Evolutionary conservation across 2,329 filamentous ascomycete genomes (phyloP), one percentile per base, ranked within the genome.

Genomic region (Colletotrichum sublineola): DNA sequence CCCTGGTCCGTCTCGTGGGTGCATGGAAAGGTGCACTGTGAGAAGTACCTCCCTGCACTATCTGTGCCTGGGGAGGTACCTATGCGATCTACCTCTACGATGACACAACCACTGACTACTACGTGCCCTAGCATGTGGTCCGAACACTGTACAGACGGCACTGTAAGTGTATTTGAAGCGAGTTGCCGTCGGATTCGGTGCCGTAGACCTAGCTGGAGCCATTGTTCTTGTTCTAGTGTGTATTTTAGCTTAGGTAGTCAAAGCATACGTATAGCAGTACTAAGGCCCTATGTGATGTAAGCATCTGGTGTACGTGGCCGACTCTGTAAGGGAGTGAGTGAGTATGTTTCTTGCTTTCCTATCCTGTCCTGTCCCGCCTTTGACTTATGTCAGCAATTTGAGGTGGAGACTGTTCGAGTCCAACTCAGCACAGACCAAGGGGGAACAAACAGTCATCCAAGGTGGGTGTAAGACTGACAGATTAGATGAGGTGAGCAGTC

Each of bases 291-390:
- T 24, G 24, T 24, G 24, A 24, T 24, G 15, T 31, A 7, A 60
- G 31, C 66, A 69, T 72, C 57, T 69, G 60, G 66, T 61, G 63
- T 72, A 72, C 69, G 69, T 72, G 69, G 69, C 69, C 52, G 18
- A 48, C 50, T 66, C 42, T 15, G 53, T 52, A 44, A 69, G 61
- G 55, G 55, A 67, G 67, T 20, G 55, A 67, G 67, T 20, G 14
- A 42, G 40, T 15, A 9, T 44, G 18, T 46, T 46, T 63, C n/a
- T 11, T 9, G 24, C 24, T 24, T 24, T 24, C 24, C 12, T 42
- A 5, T 42, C 38, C 38, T 15, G 40, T 42, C 31, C 24, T 24
- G 24, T 1, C 24, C 24, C 11, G 6, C 12, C 15, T 38, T 9
- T 53, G 33, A 36, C n/a, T 71, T 52, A 57, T 38, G 65, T 63